A percentile compares a stretch with the other conserved stretches of the same genome.
Evolutionary conservation across 305 asterid species (phyloP).

Genomic region (Plantago rigida): DNA sequence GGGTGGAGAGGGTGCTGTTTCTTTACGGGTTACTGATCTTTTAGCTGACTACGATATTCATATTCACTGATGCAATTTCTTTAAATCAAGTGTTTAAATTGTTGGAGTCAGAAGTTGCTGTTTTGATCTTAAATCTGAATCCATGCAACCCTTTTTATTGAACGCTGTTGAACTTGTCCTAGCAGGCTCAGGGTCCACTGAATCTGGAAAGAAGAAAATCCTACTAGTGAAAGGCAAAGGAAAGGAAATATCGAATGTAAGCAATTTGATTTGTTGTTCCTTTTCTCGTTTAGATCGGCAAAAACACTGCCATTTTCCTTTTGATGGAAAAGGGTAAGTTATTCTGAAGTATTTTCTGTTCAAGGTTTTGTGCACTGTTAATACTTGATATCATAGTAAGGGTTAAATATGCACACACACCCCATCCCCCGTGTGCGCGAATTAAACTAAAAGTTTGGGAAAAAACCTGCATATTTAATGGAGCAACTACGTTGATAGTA

Average conservation of each 20-base stretch:
- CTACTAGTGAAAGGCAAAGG: constrained; percentile 75
- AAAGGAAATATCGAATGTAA: constrained; percentile 59
- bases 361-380: too few relatives aligned
- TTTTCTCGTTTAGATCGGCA: background rate
- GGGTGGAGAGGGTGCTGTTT: constrained; percentile 1
- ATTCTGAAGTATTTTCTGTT: too few relatives aligned
- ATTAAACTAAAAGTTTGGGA: too few relatives aligned
- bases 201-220: constrained; percentile 62
- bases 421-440: too few relatives aligned
- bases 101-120: constrained; percentile 4
- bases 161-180: constrained; percentile 30
- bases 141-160: constrained; percentile 17
- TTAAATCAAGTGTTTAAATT: background rate
- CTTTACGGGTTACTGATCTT: constrained; percentile 7
- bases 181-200: constrained; percentile 47
- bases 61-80: constrained; percentile 5
- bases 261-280: constrained; percentile 25
- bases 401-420: too few relatives aligned
- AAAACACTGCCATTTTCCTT: background rate
- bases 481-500: too few relatives aligned
- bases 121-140: constrained; percentile 10
- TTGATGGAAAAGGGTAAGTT: background rate
- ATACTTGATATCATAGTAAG: too few relatives aligned
- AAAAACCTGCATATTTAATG: too few relatives aligned
- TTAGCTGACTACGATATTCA: constrained; percentile 8